Conservation (phyloP, 139 green algal species). For the Klebsormidium nitens region DNA sequence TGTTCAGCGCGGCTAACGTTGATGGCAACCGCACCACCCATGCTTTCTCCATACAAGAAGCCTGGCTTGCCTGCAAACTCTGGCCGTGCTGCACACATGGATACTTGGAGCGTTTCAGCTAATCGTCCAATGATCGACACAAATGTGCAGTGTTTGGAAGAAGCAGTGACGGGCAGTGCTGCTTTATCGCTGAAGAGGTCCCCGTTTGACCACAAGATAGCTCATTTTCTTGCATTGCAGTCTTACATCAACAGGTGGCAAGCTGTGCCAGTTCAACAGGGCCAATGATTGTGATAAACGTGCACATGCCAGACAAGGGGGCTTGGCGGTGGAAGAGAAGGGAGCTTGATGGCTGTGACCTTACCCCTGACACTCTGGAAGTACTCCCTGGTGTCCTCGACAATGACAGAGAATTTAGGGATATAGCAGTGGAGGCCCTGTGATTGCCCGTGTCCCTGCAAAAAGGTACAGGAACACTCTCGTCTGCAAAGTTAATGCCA, state of each 20-base stretch:
- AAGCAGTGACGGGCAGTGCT: background rate
- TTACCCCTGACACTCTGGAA: background rate
- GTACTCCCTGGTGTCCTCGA: conserved; percentile 1
- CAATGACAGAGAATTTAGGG: background rate
- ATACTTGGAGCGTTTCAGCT: background rate
- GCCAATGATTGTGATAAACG: background rate
- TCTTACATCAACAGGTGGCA: too few relatives aligned
- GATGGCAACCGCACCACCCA: conserved; percentile 21
- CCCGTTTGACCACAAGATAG: background rate
- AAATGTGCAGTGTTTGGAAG: background rate
- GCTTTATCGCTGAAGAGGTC: background rate
- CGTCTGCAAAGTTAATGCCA: too few relatives aligned
- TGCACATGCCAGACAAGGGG: too few relatives aligned
- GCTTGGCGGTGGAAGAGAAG: too few relatives aligned
- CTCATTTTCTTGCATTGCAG: too few relatives aligned
- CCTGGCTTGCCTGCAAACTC: conserved; percentile 28
- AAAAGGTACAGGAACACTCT: too few relatives aligned
- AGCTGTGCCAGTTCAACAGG: conserved; percentile 8
- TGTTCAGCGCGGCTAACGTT: conserved; percentile 14
- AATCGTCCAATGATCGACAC: background rate
- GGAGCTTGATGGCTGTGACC: too few relatives aligned
- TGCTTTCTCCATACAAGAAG: conserved; percentile 29
- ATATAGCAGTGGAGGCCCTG: conserved; percentile 2
- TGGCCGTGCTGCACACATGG: too few relatives aligned
- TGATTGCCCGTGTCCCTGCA: conserved; percentile 3